Base-by-base conservation (phyloP, 352 stramenopile genomes). In the Saprolegnia diclina region DNA sequence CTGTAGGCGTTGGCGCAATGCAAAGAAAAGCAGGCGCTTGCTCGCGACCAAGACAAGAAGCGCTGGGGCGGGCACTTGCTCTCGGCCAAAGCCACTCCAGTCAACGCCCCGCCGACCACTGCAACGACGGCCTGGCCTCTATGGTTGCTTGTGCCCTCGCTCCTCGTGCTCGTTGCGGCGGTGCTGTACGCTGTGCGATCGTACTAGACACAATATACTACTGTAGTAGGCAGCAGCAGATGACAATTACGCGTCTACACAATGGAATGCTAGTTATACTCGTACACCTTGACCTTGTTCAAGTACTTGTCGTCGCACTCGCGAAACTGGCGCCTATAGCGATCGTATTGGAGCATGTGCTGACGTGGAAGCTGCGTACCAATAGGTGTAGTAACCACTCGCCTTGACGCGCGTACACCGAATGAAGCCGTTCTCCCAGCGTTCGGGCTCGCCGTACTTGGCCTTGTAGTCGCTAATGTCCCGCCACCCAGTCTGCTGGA, bases 261-360 rank as follows among this genome's bases (percentile, higher is more conserved):
- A 22, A 35, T 5, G 16, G 4, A 9, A 35, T 16, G n/a, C 62
- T 57, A 69, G 11, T 59, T 59, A 66, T 93, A 90, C 65, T 90
- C 83, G 65, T 85, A 93, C 24, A 91, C 62, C 65, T 91, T 93
- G 72, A 91, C 79, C 19, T 74, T 83, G 74, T 91, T 75, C 22
- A 93, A 74, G 64, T 91, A 91, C 72, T 89, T 93, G 74, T 91
- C 85, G 46, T 89, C 85, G 56, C 85, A 93, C 73, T 93, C 85
- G 35, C 85, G 80, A 54, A 85, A 71, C 14, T 80, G 62, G 37
- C 80, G 80, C 79, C 79, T 87, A 62, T 13, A 32, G 5, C 26
- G 52, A 24, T 48, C 9, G n/a, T 42, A 19, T 18, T 38, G 7
- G 9, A 21, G 9, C 16, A 24, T 24, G 19, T 7, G 21, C 19